Conservation (phyloP, 768 basidiomycete genomes). For the Tylopilus subfusipes region DNA sequence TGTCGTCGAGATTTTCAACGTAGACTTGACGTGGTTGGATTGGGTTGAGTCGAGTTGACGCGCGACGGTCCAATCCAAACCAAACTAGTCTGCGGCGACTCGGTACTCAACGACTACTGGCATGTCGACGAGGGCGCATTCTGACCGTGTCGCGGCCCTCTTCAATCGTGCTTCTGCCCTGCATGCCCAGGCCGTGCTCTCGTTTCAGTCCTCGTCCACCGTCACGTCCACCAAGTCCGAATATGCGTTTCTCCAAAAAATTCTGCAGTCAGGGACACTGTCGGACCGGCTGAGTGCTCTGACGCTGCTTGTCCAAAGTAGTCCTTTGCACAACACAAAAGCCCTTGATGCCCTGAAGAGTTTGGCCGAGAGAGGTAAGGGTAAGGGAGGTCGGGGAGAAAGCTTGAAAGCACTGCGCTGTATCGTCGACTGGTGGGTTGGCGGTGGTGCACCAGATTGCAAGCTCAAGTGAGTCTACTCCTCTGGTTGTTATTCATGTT, state of each 20-base stretch:
- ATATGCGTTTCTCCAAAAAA: constrained; percentile 75
- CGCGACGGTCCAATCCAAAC: not conserved
- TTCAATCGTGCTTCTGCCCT: constrained; percentile 45
- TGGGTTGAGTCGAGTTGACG: not conserved
- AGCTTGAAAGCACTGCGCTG: constrained; percentile 86
- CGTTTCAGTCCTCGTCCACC: constrained; percentile 51
- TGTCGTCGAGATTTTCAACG: too few relatives aligned
- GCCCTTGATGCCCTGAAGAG: constrained; percentile 71
- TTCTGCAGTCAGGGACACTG: constrained; percentile 84
- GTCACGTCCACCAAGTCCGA: constrained; percentile 58
- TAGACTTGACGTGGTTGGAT: too few relatives aligned
- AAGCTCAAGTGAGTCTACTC: constrained; percentile 70
- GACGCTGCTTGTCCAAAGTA: constrained; percentile 83
- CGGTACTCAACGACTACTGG: not conserved
- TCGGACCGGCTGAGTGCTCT: constrained; percentile 90
- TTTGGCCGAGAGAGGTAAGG: constrained; percentile 75
- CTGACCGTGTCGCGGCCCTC: constrained; percentile 20
- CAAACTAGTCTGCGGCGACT: not conserved
- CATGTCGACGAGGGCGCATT: not conserved
- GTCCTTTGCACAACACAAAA: constrained; percentile 80
- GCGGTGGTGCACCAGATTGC: constrained; percentile 82
- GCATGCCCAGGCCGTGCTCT: constrained; percentile 40
- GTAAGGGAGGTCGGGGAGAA: constrained; percentile 90
- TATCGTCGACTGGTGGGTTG: constrained; percentile 96
- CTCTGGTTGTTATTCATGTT: not conserved